Percentiles rank a stretch among this genome's conserved stretches.
Evolutionary conservation across 2,329 filamentous ascomycete species (phyloP).

Genomic region (Emericellopsis atlantica): DNA sequence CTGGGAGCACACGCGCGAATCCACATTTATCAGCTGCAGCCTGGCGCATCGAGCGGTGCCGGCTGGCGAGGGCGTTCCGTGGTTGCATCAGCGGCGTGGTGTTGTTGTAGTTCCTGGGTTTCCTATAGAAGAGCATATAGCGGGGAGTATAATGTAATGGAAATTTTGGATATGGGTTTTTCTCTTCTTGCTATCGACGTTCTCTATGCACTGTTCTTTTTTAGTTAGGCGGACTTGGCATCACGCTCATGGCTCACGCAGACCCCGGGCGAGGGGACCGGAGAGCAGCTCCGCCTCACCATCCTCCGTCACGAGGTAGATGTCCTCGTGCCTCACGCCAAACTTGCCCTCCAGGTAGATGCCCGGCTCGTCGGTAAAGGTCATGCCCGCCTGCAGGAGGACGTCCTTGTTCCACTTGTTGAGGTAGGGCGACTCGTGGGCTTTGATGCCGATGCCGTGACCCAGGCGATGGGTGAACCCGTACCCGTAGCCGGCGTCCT

Average conservation of each 20-base stretch:
- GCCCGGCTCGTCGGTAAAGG: conserved; percentile 51
- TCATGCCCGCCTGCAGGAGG: conserved; percentile 41
- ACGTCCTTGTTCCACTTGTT: conserved; percentile 45
- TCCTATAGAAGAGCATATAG: conserved; percentile 10
- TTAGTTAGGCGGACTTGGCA: neutral
- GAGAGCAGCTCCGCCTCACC: conserved; percentile 22
- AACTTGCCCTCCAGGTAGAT: conserved; percentile 48
- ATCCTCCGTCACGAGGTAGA: conserved; percentile 41
- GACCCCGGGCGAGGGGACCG: conserved; percentile 14
- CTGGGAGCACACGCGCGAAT: conserved; percentile 18
- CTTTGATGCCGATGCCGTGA: conserved; percentile 55
- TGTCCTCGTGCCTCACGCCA: conserved; percentile 50
- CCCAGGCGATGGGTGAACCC: conserved; percentile 50
- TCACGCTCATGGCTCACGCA: conserved; percentile 10
- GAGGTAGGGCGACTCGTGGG: conserved; percentile 51
- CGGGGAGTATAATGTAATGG: neutral
- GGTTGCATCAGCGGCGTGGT: conserved; percentile 16
- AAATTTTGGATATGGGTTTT: neutral
- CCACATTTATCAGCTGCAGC: conserved; percentile 19
- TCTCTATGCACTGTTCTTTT: neutral
- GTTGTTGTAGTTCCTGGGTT: conserved; percentile 20
- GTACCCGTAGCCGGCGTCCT: conserved; percentile 42
- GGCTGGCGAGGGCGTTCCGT: conserved; percentile 11
- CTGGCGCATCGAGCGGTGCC: conserved; percentile 17
- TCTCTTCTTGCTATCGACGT: neutral